Evolutionary conservation across 805 yeast species (phyloP).

Genomic region (Saccharomycopsis oosterbeekiorum): DNA sequence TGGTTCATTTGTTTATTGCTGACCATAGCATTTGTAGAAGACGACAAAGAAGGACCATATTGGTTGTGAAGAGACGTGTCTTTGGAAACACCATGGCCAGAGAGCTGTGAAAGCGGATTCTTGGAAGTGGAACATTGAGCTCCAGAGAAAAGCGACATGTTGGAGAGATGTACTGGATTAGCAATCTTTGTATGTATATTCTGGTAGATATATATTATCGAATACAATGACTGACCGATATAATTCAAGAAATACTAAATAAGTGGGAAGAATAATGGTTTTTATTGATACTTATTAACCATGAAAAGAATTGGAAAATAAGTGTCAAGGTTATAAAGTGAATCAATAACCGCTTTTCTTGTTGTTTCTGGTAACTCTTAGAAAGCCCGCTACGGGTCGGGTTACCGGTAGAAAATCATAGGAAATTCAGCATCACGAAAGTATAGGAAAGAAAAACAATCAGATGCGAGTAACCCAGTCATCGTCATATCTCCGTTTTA

Average conservation of each 20-base stretch:
- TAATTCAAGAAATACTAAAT: no score
- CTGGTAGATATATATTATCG: no score
- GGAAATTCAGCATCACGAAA: not conserved
- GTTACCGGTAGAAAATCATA: not conserved
- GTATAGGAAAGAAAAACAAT: not conserved
- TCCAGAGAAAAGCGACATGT: slow-evolving; percentile 8
- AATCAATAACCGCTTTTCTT: no score
- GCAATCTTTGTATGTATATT: not conserved
- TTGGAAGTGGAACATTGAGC: slow-evolving; percentile 16
- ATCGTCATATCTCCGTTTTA: not conserved
- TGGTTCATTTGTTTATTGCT: slow-evolving; percentile 21
- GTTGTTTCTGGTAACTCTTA: not conserved
- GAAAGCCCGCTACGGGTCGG: not conserved
- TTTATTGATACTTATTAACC: no score
- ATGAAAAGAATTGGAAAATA: no score
- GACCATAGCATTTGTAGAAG: slow-evolving; percentile 2
- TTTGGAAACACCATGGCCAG: slow-evolving; percentile 7
- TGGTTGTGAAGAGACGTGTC: slow-evolving; percentile 11
- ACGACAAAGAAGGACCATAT: not conserved
- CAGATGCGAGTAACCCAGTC: not conserved
- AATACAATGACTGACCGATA: no score
- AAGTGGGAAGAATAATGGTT: no score
- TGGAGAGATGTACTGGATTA: not conserved
- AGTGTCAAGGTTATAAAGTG: no score
- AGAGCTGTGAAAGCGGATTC: slow-evolving; percentile 16